phyloP scores from a whole-genome alignment of 768 basidiomycete genomes.

The Macrocybe gigantea region DNA sequence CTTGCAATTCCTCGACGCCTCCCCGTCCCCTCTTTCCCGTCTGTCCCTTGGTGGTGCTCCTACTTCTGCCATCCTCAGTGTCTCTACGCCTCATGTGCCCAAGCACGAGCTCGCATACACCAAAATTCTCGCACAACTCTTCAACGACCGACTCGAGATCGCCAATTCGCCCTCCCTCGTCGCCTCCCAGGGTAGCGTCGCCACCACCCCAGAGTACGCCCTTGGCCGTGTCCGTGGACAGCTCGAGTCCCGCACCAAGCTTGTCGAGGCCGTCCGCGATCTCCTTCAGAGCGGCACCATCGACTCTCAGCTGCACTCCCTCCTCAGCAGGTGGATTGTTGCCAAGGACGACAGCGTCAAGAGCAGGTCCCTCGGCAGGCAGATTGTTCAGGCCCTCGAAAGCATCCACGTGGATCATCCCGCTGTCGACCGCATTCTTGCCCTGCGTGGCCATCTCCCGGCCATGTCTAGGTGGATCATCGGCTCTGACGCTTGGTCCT shows the following conservation, averaged over 20 bases:
- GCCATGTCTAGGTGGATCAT: conserved; percentile 90
- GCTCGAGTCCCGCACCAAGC: conserved; percentile 65
- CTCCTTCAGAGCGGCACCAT: conserved; percentile 50
- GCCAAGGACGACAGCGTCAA: conserved; percentile 65
- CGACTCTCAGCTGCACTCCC: conserved; percentile 54
- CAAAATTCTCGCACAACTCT: conserved; percentile 78
- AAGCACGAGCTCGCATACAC: conserved; percentile 90
- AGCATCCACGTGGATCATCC: conserved; percentile 30
- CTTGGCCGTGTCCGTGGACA: conserved; percentile 87
- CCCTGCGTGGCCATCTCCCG: conserved; percentile 56
- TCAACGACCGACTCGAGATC: conserved; percentile 74
- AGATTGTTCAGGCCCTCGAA: conserved; percentile 48
- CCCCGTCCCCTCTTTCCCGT: conserved; percentile 25
- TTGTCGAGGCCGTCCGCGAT: conserved; percentile 58
- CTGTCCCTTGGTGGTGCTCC: conserved; percentile 42
- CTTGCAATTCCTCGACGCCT: conserved; percentile 40
- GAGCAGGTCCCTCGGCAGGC: conserved; percentile 51
- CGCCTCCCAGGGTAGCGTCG: conserved; percentile 59
- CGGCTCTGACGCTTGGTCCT: conserved; percentile 97
- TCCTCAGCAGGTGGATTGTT: conserved; percentile 77
- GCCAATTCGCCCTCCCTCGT: conserved; percentile 79
- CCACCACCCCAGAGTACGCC: conserved; percentile 93
- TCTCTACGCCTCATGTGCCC: conserved; percentile 60
- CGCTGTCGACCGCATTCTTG: conserved; percentile 50
- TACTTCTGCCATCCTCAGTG: conserved; percentile 13